phyloP scores from a whole-genome alignment of 371 early-diverging fungal genomes.

The Mortierella sp. region DNA sequence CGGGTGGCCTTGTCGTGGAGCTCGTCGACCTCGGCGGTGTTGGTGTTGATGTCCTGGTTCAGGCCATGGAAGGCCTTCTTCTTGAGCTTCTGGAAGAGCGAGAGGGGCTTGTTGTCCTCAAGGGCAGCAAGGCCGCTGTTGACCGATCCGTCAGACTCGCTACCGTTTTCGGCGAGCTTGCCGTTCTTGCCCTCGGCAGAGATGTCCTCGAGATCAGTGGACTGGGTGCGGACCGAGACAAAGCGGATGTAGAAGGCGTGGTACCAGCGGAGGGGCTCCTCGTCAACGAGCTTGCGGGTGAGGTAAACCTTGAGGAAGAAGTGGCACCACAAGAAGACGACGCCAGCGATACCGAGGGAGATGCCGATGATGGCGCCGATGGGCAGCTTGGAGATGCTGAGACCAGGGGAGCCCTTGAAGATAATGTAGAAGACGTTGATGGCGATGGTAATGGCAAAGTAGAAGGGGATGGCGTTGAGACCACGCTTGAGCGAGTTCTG shows the following conservation, averaged over 20 bases:
- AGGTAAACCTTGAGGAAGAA: slow-evolving; percentile 78
- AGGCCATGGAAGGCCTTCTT: slow-evolving; percentile 60
- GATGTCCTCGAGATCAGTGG: slow-evolving; percentile 23
- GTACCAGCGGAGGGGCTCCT: slow-evolving; percentile 79
- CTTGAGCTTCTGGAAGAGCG: slow-evolving; percentile 38
- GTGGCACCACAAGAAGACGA: slow-evolving; percentile 66
- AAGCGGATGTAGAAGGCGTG: slow-evolving; percentile 63
- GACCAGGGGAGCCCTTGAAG: slow-evolving; percentile 77
- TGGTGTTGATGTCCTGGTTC: slow-evolving; percentile 71
- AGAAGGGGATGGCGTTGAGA: slow-evolving; percentile 83
- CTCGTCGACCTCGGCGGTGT: slow-evolving; percentile 61
- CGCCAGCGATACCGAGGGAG: slow-evolving; percentile 34
- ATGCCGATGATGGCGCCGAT: slow-evolving; percentile 58
- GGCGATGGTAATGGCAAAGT: slow-evolving; percentile 79
- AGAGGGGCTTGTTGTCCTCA: slow-evolving; percentile 23
- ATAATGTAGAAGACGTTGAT: slow-evolving; percentile 84
- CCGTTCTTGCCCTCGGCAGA: slow-evolving; percentile 9
- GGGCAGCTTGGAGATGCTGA: slow-evolving; percentile 57
- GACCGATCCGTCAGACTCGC: slow-evolving; percentile 25
- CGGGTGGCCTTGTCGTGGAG: slow-evolving; percentile 75
- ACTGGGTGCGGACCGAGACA: slow-evolving; percentile 22
- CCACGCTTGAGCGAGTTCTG: slow-evolving; percentile 81
- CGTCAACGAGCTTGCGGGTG: slow-evolving; percentile 69
- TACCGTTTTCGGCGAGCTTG: background rate
- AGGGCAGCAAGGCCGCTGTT: slow-evolving; percentile 30